Evolutionary conservation across 2,329 filamentous ascomycete species (phyloP), one percentile per base, ranked within the genome.

Genomic region (Taxawa tesnikishii): DNA sequence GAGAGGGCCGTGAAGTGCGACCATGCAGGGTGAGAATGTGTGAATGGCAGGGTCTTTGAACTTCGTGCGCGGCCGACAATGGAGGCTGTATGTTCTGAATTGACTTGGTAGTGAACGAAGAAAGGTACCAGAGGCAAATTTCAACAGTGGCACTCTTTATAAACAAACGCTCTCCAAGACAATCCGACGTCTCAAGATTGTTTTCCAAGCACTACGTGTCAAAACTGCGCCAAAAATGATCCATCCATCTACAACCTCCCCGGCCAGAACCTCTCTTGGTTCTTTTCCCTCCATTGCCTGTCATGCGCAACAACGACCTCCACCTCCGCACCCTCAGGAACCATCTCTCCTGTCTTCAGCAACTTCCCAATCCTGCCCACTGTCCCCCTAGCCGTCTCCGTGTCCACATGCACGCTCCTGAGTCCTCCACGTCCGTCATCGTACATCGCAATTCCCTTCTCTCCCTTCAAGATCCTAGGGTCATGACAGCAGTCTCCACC

Each of bases 401-500:
- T 63, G 46, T 72, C 55, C 7, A 60, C 52, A 51, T 72, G 68
- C 28, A 72, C 65, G 41, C 67, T 68, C 28, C 64, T 49, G 33
- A 49, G 26, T 4, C 55, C 53, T 2, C 66, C 65, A 14, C 48
- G 49, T 3, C 55, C 56, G 39, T 67, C 61, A 28, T 61, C 53
- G 47, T 65, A 72, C 32, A 60, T 47, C 2, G 65, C 69, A 32
- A 73, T 66, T 0, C 53, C 61, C 39, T 59, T 67, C 44, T 71
- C 66, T 0, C 67, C 65, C 1, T 49, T 61, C 45, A 73, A 45
- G 3, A 73, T 56, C 23, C 68, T 45, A 1, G 50, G 49, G 43
- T 73, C 66, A 41, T 73, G 69, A 38, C 63, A 73, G 17, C 62
- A 62, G 42, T 73, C 68, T 0, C 67, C 68, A 6, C 59, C 63